Conservation (phyloP, 345 rosid species). For the Barbarea vulgaris region DNA sequence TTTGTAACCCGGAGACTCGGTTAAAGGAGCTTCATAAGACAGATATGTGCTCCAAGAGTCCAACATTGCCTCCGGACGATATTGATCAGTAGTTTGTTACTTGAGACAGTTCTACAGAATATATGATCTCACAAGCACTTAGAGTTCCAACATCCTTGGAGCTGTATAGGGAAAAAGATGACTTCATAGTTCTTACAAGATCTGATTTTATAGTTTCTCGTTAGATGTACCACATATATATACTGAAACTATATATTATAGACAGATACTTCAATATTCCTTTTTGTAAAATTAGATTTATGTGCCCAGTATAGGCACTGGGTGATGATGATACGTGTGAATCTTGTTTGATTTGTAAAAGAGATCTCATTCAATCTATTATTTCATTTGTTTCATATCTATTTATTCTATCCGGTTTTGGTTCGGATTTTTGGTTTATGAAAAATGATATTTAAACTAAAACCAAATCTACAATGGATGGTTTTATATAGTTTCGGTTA, state of each 20-base stretch:
- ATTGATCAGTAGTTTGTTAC: slow-evolving; percentile 29
- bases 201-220: slow-evolving; percentile 24
- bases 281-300: slow-evolving; percentile 28
- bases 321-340: slow-evolving; percentile 15
- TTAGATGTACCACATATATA: slow-evolving; percentile 33
- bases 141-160: slow-evolving; percentile 32
- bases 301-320: background rate
- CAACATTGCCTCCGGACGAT: slow-evolving; percentile 66
- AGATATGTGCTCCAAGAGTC: slow-evolving; percentile 75
- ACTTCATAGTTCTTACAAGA: slow-evolving; percentile 37
- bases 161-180: slow-evolving; percentile 33
- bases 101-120: slow-evolving; percentile 21
- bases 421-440: background rate
- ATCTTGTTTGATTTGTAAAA: slow-evolving; percentile 31
- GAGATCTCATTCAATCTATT: slow-evolving; percentile 26
- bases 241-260: slow-evolving; percentile 21
- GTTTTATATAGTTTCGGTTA: too few relatives aligned
- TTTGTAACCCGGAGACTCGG: slow-evolving; percentile 65
- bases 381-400: slow-evolving; percentile 13
- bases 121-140: slow-evolving; percentile 36
- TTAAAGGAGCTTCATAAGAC: slow-evolving; percentile 68
- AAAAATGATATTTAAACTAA: too few relatives aligned
- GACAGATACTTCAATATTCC: slow-evolving; percentile 23
- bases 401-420: too few relatives aligned
- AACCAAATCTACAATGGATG: too few relatives aligned